Conservation (phyloP, 2,329 filamentous ascomycete genomes). For the Torrubiella hemipterigena region DNA sequence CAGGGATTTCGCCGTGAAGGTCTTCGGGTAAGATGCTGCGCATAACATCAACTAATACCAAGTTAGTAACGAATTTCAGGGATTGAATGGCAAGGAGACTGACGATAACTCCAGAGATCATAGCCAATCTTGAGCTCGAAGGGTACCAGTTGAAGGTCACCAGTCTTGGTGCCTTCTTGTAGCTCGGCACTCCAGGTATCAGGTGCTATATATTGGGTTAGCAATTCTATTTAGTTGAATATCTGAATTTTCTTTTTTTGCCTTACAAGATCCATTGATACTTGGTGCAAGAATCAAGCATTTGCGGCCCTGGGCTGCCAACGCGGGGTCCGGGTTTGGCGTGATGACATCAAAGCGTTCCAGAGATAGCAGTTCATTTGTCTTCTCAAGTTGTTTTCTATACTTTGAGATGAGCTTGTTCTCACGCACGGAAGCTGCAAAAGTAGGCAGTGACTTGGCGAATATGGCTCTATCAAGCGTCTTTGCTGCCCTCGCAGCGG, state of each 20-base stretch:
- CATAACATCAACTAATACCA: constrained; percentile 63
- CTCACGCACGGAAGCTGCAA: constrained; percentile 69
- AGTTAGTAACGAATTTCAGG: constrained; percentile 9
- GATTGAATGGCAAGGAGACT: constrained; percentile 13
- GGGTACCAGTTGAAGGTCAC: constrained; percentile 60
- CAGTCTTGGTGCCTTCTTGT: constrained; percentile 52
- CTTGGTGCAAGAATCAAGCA: constrained; percentile 47
- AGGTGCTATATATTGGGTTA: constrained; percentile 22
- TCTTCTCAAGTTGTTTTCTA: constrained; percentile 52
- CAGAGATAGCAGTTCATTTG: constrained; percentile 51
- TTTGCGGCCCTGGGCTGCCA: constrained; percentile 44
- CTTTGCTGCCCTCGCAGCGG: constrained; percentile 62
- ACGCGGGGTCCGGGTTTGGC: constrained; percentile 45
- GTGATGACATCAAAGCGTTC: constrained; percentile 53
- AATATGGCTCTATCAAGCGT: constrained; percentile 78
- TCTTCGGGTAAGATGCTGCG: constrained; percentile 69
- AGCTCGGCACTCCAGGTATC: constrained; percentile 68
- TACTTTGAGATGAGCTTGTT: constrained; percentile 62
- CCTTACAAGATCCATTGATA: too few species aligned
- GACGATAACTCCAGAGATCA: constrained; percentile 75
- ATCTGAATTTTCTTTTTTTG: constrained; percentile 29
- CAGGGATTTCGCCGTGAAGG: constrained; percentile 67
- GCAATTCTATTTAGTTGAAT: background rate
- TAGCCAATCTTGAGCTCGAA: constrained; percentile 72
- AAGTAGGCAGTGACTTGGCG: constrained; percentile 59